These are phyloP conservation scores for Volvariella surrecta DNA, from an alignment of 1,284 basidiomycete species.

Conservation along the genomic window DNA sequence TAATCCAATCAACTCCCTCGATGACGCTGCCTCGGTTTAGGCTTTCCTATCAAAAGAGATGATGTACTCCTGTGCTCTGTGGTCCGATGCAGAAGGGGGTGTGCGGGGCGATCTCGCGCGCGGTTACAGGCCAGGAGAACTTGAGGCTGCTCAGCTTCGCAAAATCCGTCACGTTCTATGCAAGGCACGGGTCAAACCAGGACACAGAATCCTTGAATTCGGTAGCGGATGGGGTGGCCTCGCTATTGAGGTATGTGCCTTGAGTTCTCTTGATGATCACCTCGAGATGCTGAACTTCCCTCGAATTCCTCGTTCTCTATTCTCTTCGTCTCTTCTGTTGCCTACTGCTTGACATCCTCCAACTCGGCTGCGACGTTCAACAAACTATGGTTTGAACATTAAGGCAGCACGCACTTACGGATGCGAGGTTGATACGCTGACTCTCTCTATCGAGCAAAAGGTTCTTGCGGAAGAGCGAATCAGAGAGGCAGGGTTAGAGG, in stretches of 20 bases:
- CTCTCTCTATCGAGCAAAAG: conserved; percentile 83
- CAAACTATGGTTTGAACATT: conserved; percentile 7
- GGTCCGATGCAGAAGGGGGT: conserved; percentile 65
- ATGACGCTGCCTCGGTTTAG: conserved; percentile 20
- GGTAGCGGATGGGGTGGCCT: conserved; percentile 91
- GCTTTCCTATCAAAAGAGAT: conserved; percentile 83
- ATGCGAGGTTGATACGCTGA: conserved; percentile 84
- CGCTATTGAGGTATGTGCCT: conserved; percentile 64
- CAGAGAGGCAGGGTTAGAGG: conserved; percentile 60
- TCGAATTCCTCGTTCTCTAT: conserved; percentile 12
- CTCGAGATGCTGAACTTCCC: no score
- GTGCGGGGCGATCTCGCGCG: conserved; percentile 54
- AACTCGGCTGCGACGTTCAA: conserved; percentile 2
- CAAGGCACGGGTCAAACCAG: conserved; percentile 68
- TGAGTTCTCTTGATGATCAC: no score
- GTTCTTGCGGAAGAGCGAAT: conserved; percentile 78
- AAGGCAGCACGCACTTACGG: conserved; percentile 62
- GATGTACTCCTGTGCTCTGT: conserved; percentile 89
- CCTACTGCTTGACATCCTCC: not conserved
- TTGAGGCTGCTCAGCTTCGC: conserved; percentile 75
- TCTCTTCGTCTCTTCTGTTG: not conserved
- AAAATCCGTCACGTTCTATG: conserved; percentile 77
- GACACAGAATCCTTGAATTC: conserved; percentile 80
- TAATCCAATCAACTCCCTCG: not conserved
- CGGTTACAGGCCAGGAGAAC: conserved; percentile 47